Evolutionary conservation across 2,329 filamentous ascomycete genomes (phyloP).

Genomic region (Pseudogymnoascus sp.): DNA sequence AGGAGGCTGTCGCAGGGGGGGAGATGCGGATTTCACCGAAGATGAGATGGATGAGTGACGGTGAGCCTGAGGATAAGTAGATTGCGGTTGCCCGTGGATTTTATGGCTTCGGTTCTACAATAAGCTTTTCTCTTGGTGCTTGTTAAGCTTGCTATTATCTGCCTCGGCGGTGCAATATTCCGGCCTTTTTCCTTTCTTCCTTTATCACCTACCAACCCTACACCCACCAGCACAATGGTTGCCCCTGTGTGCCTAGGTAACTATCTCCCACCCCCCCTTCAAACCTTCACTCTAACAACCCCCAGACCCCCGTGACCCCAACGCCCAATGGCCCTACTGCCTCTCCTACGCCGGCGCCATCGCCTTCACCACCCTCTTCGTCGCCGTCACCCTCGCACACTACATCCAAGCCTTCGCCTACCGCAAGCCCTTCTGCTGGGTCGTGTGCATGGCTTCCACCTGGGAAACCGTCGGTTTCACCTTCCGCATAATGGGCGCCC

Average conservation of each 20-base stretch:
- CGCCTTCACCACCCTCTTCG: conserved; percentile 29
- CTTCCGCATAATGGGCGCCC: conserved; percentile 20
- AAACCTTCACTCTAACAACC: not conserved
- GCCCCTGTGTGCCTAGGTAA: not conserved
- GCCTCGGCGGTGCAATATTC: not conserved
- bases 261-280: not conserved
- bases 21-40: not conserved
- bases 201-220: not conserved
- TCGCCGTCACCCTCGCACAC: conserved; percentile 22
- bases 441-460: conserved; percentile 33
- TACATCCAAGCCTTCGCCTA: conserved; percentile 27
- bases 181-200: not conserved
- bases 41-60: no score
- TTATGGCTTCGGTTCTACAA: not conserved
- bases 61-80: not conserved
- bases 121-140: not conserved
- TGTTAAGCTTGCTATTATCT: not conserved
- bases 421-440: conserved; percentile 32
- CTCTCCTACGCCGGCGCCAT: conserved; percentile 29
- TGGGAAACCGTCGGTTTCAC: conserved; percentile 32
- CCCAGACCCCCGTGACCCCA: conserved; percentile 11
- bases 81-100: not conserved
- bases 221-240: not conserved
- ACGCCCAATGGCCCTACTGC: conserved; percentile 26
- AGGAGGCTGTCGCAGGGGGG: not conserved